Percentiles rank a stretch among this genome's conserved stretches.
These are phyloP conservation scores for Hypoxylon sp. DNA, from an alignment of 2,329 filamentous ascomycete genomes.

Conservation along the genomic window DNA sequence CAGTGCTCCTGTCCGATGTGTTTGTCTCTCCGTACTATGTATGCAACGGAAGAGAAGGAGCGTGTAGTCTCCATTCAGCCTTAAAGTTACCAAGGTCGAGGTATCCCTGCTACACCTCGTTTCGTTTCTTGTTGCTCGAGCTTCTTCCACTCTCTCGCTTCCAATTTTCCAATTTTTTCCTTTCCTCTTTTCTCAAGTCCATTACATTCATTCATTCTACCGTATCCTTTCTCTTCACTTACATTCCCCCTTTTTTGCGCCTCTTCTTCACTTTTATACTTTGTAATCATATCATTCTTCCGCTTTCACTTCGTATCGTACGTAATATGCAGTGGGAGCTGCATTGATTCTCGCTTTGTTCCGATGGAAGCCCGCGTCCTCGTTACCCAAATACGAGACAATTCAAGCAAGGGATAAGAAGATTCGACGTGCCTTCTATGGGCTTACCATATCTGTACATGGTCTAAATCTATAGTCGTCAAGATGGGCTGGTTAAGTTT, in stretches of 20 bases:
- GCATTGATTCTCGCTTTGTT: slow-evolving; percentile 9
- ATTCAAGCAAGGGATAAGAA: slow-evolving; percentile 23
- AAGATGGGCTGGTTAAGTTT: slow-evolving; percentile 50
- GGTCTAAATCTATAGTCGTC: slow-evolving; percentile 12
- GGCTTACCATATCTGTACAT: slow-evolving; percentile 26
- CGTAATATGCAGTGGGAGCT: slow-evolving; percentile 10
- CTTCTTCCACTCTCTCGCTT: slow-evolving; percentile 8
- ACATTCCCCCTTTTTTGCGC: background rate
- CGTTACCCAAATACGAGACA: slow-evolving; percentile 16
- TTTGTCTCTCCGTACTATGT: no score
- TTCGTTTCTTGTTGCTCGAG: slow-evolving; percentile 1
- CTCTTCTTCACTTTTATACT: slow-evolving; percentile 2
- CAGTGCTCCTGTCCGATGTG: no score
- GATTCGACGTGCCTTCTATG: slow-evolving; percentile 3
- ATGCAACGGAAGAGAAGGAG: no score
- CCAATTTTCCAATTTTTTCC: no score
- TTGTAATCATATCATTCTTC: slow-evolving; percentile 3
- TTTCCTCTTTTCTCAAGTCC: background rate
- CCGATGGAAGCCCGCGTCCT: slow-evolving; percentile 26
- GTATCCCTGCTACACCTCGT: slow-evolving; percentile 16
- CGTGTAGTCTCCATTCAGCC: slow-evolving; percentile 19
- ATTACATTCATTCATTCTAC: slow-evolving; percentile 11
- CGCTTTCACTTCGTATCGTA: slow-evolving; percentile 8
- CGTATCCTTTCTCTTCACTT: background rate
- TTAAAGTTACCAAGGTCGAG: slow-evolving; percentile 28